phyloP scores from a whole-genome alignment of 2,329 filamentous ascomycete species.

The Trichoderma guizhouense region DNA sequence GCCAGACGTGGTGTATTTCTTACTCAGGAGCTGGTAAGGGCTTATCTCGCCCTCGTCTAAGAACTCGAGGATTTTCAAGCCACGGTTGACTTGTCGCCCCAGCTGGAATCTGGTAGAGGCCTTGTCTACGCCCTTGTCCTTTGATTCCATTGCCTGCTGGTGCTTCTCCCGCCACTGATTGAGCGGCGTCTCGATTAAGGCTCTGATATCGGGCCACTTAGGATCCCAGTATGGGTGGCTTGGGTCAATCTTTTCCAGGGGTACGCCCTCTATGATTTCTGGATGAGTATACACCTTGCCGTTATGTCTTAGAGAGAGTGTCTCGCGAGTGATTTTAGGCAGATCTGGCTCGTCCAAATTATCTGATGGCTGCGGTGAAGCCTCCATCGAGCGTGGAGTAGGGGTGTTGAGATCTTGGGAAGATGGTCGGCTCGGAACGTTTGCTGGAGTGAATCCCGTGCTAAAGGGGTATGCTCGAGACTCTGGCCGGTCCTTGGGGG shows the following conservation, averaged over 20 bases:
- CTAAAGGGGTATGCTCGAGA: slow-evolving; percentile 7
- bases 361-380: slow-evolving; percentile 27
- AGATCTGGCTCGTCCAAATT: slow-evolving; percentile 21
- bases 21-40: slow-evolving; percentile 55
- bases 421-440: slow-evolving; percentile 28
- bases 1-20: slow-evolving; percentile 44
- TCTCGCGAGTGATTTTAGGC: slow-evolving; percentile 41
- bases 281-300: slow-evolving; percentile 50
- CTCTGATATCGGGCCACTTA: slow-evolving; percentile 47
- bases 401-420: slow-evolving; percentile 31
- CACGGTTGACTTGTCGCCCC: slow-evolving; percentile 55
- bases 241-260: slow-evolving; percentile 48
- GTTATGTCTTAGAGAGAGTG: slow-evolving; percentile 46
- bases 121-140: slow-evolving; percentile 31
- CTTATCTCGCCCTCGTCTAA: slow-evolving; percentile 49
- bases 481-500: slow-evolving; percentile 26
- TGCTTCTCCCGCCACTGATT: slow-evolving; percentile 49
- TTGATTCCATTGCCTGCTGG: slow-evolving; percentile 34
- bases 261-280: slow-evolving; percentile 51
- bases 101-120: slow-evolving; percentile 49
- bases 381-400: slow-evolving; percentile 26
- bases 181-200: slow-evolving; percentile 42
- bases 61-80: slow-evolving; percentile 51
- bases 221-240: slow-evolving; percentile 55
- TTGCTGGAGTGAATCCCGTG: slow-evolving; percentile 33